A percentile compares a stretch with the other conserved stretches of the same genome.
These are phyloP conservation scores for Fulvia fulva DNA, from an alignment of 2,329 filamentous ascomycete species.

Conservation along the genomic window DNA sequence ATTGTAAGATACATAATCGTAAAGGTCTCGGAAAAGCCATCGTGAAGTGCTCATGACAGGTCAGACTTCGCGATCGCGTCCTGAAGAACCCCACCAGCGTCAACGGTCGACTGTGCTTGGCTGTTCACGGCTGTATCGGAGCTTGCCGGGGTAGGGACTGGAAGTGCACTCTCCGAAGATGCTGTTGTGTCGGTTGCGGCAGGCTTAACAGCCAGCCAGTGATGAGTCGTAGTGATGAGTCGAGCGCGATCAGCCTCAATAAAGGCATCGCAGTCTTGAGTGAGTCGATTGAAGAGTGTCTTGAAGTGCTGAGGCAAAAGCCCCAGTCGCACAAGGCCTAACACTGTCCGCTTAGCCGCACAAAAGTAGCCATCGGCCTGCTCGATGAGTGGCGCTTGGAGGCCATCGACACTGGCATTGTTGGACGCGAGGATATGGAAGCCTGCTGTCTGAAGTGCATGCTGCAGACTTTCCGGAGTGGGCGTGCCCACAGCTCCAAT, in stretches of 20 bases:
- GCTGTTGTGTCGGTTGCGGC: conserved; percentile 7
- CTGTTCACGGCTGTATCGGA: conserved; percentile 11
- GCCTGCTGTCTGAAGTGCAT: conserved; percentile 22
- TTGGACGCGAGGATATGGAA: conserved; percentile 23
- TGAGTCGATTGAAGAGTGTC: conserved; percentile 27
- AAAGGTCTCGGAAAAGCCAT: too few species aligned
- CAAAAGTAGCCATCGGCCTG: conserved; percentile 26
- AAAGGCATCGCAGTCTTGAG: conserved; percentile 28
- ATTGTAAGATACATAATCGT: background rate
- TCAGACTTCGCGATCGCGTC: background rate
- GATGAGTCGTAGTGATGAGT: conserved; percentile 28
- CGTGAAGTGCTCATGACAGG: too few species aligned
- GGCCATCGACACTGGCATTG: conserved; percentile 26
- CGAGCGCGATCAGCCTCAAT: conserved; percentile 26
- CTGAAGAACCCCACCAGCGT: background rate
- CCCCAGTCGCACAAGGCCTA: conserved; percentile 22
- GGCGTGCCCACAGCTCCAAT: conserved; percentile 31
- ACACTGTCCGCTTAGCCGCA: conserved; percentile 11
- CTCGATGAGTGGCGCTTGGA: conserved; percentile 29
- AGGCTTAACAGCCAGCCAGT: conserved; percentile 30
- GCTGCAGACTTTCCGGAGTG: conserved; percentile 23
- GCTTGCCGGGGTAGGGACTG: conserved; percentile 5
- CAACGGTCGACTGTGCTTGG: conserved; percentile 7
- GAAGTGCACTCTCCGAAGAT: conserved; percentile 9
- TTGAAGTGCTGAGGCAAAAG: conserved; percentile 28